Conservation (phyloP, 352 stramenopile genomes). For the Elongisporangium undulatum region DNA sequence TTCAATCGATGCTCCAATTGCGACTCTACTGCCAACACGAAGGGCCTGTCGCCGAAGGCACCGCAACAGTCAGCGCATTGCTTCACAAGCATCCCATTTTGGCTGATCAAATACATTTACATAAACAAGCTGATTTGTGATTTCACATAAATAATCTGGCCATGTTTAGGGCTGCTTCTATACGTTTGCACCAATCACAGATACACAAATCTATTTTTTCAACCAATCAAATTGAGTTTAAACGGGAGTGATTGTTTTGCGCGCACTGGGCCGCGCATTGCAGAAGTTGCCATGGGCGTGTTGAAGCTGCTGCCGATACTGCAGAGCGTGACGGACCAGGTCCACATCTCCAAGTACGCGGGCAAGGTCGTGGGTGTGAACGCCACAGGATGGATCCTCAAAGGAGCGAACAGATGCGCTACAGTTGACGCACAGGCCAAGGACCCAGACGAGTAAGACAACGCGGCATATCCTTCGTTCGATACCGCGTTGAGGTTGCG, state of each 20-base stretch:
- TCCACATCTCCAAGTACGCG: constrained; percentile 76
- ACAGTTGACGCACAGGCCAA: constrained; percentile 68
- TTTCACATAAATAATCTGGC: no score
- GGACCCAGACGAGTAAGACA: constrained; percentile 36
- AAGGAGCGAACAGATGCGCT: constrained; percentile 85
- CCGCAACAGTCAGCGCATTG: no score
- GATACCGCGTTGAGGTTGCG: constrained; percentile 3
- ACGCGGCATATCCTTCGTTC: not conserved
- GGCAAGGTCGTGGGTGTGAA: constrained; percentile 72
- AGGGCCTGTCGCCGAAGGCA: no score
- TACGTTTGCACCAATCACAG: constrained; percentile 10
- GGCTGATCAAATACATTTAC: no score
- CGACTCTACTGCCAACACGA: no score
- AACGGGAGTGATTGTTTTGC: constrained; percentile 5
- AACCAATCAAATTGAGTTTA: constrained; percentile 9
- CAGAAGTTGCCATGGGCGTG: constrained; percentile 49
- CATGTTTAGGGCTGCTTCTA: no score
- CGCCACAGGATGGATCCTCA: constrained; percentile 83
- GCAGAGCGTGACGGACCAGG: constrained; percentile 65
- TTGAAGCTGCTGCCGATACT: constrained; percentile 52
- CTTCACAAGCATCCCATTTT: no score
- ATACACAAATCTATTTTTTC: not conserved
- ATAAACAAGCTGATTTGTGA: no score
- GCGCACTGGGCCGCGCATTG: not conserved
- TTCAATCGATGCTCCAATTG: no score